These are phyloP conservation scores for Verticillium tricorpus DNA, from an alignment of 2,329 filamentous ascomycete species.

Conservation along the genomic window DNA sequence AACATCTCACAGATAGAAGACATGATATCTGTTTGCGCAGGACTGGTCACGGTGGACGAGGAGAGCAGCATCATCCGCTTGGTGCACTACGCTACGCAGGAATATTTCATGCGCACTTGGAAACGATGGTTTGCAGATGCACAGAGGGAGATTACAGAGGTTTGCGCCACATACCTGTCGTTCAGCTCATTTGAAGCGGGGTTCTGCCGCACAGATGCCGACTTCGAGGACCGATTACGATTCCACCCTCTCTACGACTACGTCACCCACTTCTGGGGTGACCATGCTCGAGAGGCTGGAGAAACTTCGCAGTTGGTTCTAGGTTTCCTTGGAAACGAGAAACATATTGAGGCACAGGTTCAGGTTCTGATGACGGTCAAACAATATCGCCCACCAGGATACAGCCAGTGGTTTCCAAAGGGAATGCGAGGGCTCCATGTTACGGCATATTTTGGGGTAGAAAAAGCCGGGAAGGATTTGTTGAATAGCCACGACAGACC, in stretches of 20 bases:
- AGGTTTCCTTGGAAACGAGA: constrained; percentile 11
- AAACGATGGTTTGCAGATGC: constrained; percentile 23
- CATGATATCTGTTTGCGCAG: constrained; percentile 32
- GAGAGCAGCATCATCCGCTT: constrained; percentile 31
- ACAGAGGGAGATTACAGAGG: constrained; percentile 19
- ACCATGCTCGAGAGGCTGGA: constrained; percentile 20
- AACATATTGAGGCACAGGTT: constrained; percentile 11
- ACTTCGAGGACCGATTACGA: constrained; percentile 16
- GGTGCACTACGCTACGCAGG: constrained; percentile 39
- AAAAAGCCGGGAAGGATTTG: neutral
- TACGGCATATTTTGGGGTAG: constrained; percentile 18
- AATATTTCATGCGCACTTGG: constrained; percentile 32
- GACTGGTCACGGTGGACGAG: constrained; percentile 35
- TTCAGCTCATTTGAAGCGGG: constrained; percentile 18
- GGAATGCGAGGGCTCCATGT: constrained; percentile 17
- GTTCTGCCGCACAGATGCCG: constrained; percentile 10
- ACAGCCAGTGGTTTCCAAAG: constrained; percentile 6
- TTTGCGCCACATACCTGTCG: constrained; percentile 23
- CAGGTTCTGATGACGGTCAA: constrained; percentile 14
- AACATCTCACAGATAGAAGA: constrained; percentile 26
- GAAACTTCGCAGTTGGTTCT: constrained; percentile 5
- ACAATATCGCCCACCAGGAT: neutral
- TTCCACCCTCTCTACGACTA: constrained; percentile 24
- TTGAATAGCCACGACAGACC: neutral
- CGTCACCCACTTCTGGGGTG: constrained; percentile 25